Conservation (phyloP, 2,329 filamentous ascomycete genomes). For the Pseudocercospora pini-densiflorae region DNA sequence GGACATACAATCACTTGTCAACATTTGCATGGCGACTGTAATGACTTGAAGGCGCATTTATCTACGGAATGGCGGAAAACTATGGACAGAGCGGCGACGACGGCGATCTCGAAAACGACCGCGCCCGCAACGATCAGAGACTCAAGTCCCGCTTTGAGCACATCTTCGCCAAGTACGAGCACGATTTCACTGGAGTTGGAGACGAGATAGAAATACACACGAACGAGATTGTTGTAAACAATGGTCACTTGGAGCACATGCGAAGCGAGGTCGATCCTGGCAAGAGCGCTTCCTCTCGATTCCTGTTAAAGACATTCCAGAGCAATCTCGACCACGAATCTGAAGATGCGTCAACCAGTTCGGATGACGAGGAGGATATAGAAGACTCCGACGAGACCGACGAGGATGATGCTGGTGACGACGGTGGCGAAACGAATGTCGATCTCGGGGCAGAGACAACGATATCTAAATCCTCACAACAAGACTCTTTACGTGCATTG, state of each 20-base stretch:
- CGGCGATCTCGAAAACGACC: constrained; percentile 25
- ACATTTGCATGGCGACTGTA: neutral
- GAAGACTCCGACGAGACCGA: constrained; percentile 35
- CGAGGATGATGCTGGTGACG: constrained; percentile 19
- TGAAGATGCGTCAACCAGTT: constrained; percentile 31
- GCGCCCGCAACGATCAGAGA: constrained; percentile 63
- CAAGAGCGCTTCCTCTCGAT: constrained; percentile 35
- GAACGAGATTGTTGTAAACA: constrained; percentile 83
- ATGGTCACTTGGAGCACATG: constrained; percentile 78
- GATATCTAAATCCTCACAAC: neutral
- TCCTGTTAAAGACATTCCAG: constrained; percentile 37
- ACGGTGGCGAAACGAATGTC: constrained; percentile 4
- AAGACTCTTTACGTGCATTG: neutral
- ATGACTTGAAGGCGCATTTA: neutral
- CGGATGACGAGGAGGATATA: constrained; percentile 42
- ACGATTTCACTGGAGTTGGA: constrained; percentile 79
- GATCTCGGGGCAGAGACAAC: neutral
- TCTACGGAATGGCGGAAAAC: neutral
- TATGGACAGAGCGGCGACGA: neutral
- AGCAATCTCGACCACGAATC: constrained; percentile 37
- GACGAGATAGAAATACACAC: constrained; percentile 89
- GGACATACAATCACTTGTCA: neutral
- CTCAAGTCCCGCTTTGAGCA: constrained; percentile 84
- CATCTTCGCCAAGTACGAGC: constrained; percentile 76
- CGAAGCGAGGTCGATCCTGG: constrained; percentile 59